A percentile compares a stretch with the other conserved stretches of the same genome.
phyloP scores from a whole-genome alignment of 1,139 yeast species.

The Suhomyces taliae region DNA sequence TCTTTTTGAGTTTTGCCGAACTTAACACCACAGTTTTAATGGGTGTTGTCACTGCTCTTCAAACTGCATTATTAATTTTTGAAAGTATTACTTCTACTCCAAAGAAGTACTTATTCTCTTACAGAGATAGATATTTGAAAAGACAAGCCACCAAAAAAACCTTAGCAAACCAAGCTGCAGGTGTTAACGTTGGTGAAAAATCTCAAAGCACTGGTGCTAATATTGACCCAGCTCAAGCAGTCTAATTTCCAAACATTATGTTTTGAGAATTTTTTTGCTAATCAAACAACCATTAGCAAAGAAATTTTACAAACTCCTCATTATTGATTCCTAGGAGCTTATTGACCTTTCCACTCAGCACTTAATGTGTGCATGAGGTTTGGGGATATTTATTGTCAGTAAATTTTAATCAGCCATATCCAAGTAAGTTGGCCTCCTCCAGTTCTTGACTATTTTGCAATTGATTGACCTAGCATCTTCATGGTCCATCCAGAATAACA shows the following conservation, averaged over 20 bases:
- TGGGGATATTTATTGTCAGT: no score
- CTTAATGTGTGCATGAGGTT: no score
- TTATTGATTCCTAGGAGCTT: no score
- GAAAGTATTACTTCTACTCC: constrained; percentile 37
- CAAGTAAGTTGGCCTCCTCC: no score
- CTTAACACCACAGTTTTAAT: constrained; percentile 42
- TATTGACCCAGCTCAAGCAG: background rate
- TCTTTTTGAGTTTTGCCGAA: constrained; percentile 48
- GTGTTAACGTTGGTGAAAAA: background rate
- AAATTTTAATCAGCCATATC: no score
- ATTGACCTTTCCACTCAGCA: no score
- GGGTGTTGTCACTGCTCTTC: constrained; percentile 42
- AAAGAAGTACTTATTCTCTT: constrained; percentile 11
- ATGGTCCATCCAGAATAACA: no score
- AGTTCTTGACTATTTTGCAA: no score
- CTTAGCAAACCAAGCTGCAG: background rate
- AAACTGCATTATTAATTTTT: constrained; percentile 32
- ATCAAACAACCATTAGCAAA: no score
- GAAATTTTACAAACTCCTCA: no score
- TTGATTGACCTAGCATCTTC: no score
- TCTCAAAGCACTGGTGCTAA: background rate
- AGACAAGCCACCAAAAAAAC: background rate
- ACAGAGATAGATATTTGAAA: background rate
- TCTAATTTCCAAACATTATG: background rate
- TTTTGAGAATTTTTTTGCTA: no score